phyloP scores from a whole-genome alignment of 306 rosid species.

The Abrus pulchellus region DNA sequence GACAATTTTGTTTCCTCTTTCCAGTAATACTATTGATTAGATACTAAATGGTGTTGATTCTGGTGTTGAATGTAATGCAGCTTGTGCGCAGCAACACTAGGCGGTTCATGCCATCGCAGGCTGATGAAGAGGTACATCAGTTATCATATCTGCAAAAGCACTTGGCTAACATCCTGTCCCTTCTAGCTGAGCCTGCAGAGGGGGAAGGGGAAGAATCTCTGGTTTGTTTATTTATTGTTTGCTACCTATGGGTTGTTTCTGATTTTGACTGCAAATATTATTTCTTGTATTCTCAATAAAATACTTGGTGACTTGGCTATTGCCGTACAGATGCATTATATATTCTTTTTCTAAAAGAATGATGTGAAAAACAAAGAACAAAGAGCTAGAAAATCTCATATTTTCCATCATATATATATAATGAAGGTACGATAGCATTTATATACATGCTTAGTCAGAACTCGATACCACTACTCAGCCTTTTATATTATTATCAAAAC shows the following conservation, averaged over 20 bases:
- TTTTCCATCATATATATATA: no score
- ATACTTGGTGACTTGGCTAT: not conserved
- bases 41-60: conserved; percentile 37
- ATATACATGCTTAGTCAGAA: no score
- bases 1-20: conserved; percentile 10
- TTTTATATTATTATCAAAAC: no score
- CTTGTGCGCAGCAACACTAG: conserved; percentile 97
- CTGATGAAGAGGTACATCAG: conserved; percentile 96
- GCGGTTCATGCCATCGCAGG: conserved; percentile 82
- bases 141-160: conserved; percentile 91
- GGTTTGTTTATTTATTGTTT: conserved; percentile 67
- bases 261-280: conserved; percentile 24
- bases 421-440: no score
- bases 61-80: conserved; percentile 59
- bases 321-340: no score
- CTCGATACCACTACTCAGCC: no score
- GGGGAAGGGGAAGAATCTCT: conserved; percentile 82
- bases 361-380: no score
- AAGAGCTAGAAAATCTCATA: no score
- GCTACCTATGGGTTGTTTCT: conserved; percentile 16
- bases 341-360: no score
- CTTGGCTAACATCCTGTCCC: conserved; percentile 79
- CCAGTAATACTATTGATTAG: conserved; percentile 18
- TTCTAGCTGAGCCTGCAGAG: conserved; percentile 82
- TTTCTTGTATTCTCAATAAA: not conserved